Evolutionary conservation across 1,139 yeast species (phyloP).

Genomic region (Spencermartinsiella ligniputridi): DNA sequence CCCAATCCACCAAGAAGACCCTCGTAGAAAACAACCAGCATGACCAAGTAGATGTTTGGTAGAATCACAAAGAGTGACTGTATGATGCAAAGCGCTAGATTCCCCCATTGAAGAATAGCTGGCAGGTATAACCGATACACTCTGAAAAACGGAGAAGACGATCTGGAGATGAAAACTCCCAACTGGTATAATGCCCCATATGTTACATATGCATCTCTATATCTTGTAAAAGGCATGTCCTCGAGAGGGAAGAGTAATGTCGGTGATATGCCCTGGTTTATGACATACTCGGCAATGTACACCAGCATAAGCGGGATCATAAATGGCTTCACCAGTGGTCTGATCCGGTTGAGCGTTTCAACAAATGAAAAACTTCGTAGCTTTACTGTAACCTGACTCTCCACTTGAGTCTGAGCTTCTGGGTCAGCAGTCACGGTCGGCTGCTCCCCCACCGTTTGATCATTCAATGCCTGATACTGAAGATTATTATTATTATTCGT

Average conservation of each 20-base stretch:
- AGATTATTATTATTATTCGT: not conserved
- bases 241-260: constrained; percentile 74
- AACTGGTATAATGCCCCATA: constrained; percentile 90
- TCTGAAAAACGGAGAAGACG: constrained; percentile 67
- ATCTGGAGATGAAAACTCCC: constrained; percentile 88
- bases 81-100: constrained; percentile 51
- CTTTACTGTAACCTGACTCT: not conserved
- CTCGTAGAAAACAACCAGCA: constrained; percentile 70
- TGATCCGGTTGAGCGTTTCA: constrained; percentile 40
- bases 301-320: constrained; percentile 82
- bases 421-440: too few species aligned
- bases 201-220: constrained; percentile 84
- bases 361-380: constrained; percentile 7
- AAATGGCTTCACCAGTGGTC: constrained; percentile 56
- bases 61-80: constrained; percentile 61
- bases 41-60: constrained; percentile 64
- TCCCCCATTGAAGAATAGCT: constrained; percentile 63
- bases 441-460: too few species aligned
- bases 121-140: constrained; percentile 56
- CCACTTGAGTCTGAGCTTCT: not conserved
- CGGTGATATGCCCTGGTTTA: constrained; percentile 89
- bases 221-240: constrained; percentile 62
- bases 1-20: constrained; percentile 84
- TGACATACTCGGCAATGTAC: constrained; percentile 79
- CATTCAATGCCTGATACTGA: not conserved